These are phyloP conservation scores for Mycena latifolia DNA, from an alignment of 768 basidiomycete species.

Conservation along the genomic window DNA sequence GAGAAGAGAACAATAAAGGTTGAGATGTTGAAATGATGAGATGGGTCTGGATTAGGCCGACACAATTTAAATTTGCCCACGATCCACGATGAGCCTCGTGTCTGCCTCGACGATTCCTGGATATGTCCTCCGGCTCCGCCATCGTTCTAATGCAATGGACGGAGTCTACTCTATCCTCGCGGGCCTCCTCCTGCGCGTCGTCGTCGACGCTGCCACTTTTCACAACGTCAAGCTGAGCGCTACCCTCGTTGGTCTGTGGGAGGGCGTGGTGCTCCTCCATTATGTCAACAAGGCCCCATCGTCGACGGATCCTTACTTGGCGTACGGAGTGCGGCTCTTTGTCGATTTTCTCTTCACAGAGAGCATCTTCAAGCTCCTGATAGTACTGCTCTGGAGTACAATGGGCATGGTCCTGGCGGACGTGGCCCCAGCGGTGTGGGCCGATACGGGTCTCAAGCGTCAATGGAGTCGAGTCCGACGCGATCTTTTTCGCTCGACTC, in stretches of 20 bases:
- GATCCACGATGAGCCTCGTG: conserved; percentile 26
- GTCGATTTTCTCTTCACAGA: conserved; percentile 79
- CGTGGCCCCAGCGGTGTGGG: conserved; percentile 59
- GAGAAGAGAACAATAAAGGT: neutral
- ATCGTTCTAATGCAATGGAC: conserved; percentile 62
- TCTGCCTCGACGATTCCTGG: conserved; percentile 25
- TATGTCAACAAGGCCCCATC: conserved; percentile 75
- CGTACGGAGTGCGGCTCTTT: conserved; percentile 75
- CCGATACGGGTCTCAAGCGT: conserved; percentile 53
- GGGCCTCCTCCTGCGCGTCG: conserved; percentile 74
- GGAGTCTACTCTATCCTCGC: conserved; percentile 75
- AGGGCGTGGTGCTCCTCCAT: conserved; percentile 80
- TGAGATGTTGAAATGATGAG: neutral
- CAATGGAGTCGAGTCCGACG: conserved; percentile 52
- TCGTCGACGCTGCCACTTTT: conserved; percentile 66
- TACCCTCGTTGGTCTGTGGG: conserved; percentile 82
- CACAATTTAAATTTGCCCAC: neutral
- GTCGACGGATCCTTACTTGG: conserved; percentile 79
- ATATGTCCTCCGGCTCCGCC: conserved; percentile 18
- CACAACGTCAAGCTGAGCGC: conserved; percentile 67
- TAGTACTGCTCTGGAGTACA: conserved; percentile 66
- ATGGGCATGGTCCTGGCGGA: conserved; percentile 68
- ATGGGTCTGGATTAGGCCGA: neutral
- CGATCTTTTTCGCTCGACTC: conserved; percentile 45
- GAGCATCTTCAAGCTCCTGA: conserved; percentile 56